Evolutionary conservation across 2,329 filamentous ascomycete species (phyloP).

Genomic region (Penicillium griseofulvum): DNA sequence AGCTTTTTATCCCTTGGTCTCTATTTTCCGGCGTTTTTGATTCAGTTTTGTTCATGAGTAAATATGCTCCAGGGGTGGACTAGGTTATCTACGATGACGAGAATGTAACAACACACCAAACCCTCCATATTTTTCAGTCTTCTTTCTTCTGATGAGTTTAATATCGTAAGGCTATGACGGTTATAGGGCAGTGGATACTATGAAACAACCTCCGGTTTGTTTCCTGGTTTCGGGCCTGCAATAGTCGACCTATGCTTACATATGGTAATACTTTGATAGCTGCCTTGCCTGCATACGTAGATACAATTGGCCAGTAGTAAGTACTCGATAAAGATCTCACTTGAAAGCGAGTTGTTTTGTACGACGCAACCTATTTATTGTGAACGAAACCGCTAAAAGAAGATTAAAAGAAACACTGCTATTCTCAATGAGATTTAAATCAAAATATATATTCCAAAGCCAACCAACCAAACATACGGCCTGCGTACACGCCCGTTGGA

Average conservation of each 20-base stretch:
- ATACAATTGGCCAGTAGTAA: too few species aligned
- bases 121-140: neutral
- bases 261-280: too few species aligned
- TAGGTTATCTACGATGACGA: conserved; percentile 9
- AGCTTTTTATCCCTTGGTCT: conserved; percentile 1
- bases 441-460: neutral
- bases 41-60: conserved; percentile 3
- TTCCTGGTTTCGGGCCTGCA: neutral
- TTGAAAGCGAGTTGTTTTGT: too few species aligned
- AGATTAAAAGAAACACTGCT: neutral
- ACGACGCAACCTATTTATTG: neutral
- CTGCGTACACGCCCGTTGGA: conserved; percentile 6
- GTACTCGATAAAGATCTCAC: too few species aligned
- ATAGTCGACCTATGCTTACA: neutral
- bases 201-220: neutral
- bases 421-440: too few species aligned
- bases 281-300: too few species aligned
- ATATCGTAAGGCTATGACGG: too few species aligned
- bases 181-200: neutral
- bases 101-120: conserved; percentile 6
- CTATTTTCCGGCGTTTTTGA: conserved; percentile 4
- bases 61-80: conserved; percentile 9
- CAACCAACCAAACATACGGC: conserved; percentile 7
- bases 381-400: neutral
- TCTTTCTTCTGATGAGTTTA: neutral